Conservation (phyloP, 2,329 filamentous ascomycete genomes). For the Chaetomium globosum region DNA sequence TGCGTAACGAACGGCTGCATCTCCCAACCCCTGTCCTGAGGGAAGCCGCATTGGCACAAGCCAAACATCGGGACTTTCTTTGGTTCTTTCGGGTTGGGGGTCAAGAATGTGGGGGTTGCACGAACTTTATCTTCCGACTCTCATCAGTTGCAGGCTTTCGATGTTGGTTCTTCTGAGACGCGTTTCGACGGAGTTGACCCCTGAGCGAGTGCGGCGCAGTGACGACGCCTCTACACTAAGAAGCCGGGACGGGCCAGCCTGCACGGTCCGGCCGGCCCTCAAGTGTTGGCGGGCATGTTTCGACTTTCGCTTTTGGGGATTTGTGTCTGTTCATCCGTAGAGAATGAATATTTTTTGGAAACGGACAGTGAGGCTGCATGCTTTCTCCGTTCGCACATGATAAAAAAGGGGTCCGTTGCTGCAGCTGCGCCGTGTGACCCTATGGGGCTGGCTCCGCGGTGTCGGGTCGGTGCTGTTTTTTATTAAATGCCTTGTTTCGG, state of each 20-base stretch:
- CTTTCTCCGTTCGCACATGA: neutral
- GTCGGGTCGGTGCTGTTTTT: conserved; percentile 14
- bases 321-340: neutral
- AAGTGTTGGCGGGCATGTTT: neutral
- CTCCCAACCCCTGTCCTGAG: conserved; percentile 17
- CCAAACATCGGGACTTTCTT: neutral
- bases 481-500: conserved; percentile 10
- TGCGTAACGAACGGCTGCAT: neutral
- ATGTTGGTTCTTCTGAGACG: conserved; percentile 11
- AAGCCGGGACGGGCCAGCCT: neutral
- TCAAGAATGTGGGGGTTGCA: conserved; percentile 18
- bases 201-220: conserved; percentile 9
- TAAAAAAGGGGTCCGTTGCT: neutral
- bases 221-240: neutral
- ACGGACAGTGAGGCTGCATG: neutral
- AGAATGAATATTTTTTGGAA: neutral
- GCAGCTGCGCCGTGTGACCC: conserved; percentile 10
- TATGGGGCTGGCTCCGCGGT: conserved; percentile 14
- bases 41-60: conserved; percentile 24
- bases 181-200: conserved; percentile 7
- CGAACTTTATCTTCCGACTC: neutral
- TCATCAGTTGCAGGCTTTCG: neutral
- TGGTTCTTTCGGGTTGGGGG: neutral
- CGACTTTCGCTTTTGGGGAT: neutral
- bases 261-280: neutral